Percentiles rank a stretch among this genome's conserved stretches.
Conservation (phyloP, 2,329 filamentous ascomycete species). For the Stenocarpella maydis region DNA sequence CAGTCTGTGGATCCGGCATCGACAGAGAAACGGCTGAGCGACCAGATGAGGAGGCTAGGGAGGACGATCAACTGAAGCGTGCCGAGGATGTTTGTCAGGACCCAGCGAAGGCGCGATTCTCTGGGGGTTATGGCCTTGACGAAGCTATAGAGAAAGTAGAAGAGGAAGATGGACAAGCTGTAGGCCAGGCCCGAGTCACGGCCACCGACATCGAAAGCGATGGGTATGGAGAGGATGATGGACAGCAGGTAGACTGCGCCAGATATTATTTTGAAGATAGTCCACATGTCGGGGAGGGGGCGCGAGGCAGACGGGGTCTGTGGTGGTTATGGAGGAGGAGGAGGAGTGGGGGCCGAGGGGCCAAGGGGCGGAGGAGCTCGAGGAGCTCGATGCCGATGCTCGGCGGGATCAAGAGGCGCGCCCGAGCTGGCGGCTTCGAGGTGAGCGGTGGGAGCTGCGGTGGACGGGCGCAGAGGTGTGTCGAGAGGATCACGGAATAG, state of each 20-base stretch:
- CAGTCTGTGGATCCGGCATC: slow-evolving; percentile 81
- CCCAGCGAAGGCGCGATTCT: slow-evolving; percentile 76
- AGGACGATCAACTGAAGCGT: slow-evolving; percentile 88
- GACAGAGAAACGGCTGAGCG: slow-evolving; percentile 92
- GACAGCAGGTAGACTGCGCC: slow-evolving; percentile 87
- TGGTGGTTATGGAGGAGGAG: background rate
- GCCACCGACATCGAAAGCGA: slow-evolving; percentile 97
- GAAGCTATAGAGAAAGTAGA: slow-evolving; percentile 88
- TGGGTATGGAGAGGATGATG: slow-evolving; percentile 93
- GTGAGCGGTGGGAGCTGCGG: background rate
- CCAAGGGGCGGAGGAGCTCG: background rate
- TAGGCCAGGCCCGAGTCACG: slow-evolving; percentile 93
- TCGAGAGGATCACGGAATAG: background rate
- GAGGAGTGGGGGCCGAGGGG: background rate
- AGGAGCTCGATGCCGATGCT: slow-evolving; percentile 3
- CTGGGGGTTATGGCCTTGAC: slow-evolving; percentile 84
- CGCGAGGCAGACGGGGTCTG: slow-evolving; percentile 39
- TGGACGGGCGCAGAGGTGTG: background rate
- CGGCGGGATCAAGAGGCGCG: slow-evolving; percentile 5
- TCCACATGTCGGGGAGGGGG: slow-evolving; percentile 69
- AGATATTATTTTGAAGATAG: slow-evolving; percentile 80
- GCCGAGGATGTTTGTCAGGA: slow-evolving; percentile 73
- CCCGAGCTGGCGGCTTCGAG: slow-evolving; percentile 15
- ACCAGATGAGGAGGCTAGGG: slow-evolving; percentile 90
- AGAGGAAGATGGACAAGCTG: slow-evolving; percentile 85